A percentile compares a stretch with the other conserved stretches of the same genome.
These are phyloP conservation scores for Dalbergia oliveri DNA, from an alignment of 306 rosid species.

Conservation along the genomic window DNA sequence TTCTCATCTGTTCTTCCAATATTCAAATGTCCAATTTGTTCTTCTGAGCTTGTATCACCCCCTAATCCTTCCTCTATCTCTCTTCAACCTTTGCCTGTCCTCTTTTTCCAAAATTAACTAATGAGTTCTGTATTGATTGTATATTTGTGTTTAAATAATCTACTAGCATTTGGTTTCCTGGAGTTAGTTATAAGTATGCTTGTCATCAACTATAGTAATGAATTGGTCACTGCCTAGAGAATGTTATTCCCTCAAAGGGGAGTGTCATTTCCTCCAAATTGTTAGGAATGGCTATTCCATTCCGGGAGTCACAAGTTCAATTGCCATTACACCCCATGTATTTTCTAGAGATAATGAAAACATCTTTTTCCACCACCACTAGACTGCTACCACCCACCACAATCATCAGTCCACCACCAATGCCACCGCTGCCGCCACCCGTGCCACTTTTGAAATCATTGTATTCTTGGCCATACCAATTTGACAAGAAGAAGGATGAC, in stretches of 20 bases:
- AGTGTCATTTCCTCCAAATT: background rate
- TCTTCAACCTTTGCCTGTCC: background rate
- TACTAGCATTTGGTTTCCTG: too few species aligned
- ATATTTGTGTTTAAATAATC: background rate
- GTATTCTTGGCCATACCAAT: constrained; percentile 5
- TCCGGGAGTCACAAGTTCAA: background rate
- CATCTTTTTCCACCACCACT: background rate
- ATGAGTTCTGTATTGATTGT: background rate
- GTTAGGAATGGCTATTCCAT: background rate
- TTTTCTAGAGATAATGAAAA: constrained; percentile 2
- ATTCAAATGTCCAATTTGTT: too few species aligned
- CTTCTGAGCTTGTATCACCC: too few species aligned
- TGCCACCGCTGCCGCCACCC: background rate
- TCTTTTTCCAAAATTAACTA: background rate
- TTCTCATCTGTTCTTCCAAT: too few species aligned
- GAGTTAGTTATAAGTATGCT: background rate
- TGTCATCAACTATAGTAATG: background rate
- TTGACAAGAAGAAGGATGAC: background rate
- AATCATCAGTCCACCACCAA: background rate
- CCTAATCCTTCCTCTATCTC: constrained; percentile 6
- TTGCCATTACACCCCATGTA: constrained; percentile 6
- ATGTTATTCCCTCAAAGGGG: background rate
- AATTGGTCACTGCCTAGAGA: background rate
- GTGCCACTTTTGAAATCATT: background rate
- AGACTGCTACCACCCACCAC: background rate